Base-by-base conservation (phyloP, 2,329 filamentous ascomycete species). In the Thielaviopsis cerberus region DNA sequence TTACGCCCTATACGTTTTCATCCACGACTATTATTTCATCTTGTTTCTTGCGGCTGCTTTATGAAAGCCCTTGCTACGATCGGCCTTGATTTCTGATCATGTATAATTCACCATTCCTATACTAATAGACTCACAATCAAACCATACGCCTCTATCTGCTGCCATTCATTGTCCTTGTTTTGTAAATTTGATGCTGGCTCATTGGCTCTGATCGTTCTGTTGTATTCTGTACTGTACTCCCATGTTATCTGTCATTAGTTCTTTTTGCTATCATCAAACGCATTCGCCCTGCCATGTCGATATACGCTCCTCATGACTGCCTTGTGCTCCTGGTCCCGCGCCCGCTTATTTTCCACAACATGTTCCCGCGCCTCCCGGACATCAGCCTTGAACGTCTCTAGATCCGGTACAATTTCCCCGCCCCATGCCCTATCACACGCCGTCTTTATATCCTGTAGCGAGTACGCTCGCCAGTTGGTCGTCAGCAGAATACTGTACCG, bases 371-470 rank as follows among this genome's bases (percentile, higher is more conserved):
- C 55, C 51, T 60, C 51, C 34, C 34, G 26, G n/a, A 60, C 51
- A 17, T 27, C 26, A 5, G 22, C 24, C 20, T 45, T 13, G 13
- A 60, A 60, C 17, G 51, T 34, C 7, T 37, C 15, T 17, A 59
- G 27, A 34, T 53, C 23, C 22, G 60, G 57, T 8, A 55, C 52
- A 5, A 61, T 59, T 13, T 55, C 48, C 26, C 45, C 26, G n/a
- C 60, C 57, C 60, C 60, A 61, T 8, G 60, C 60, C 13, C 20
- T 26, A 57, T 61, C 55, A 54, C 60, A 61, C 13, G 55, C 45
- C 22, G 50, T 25, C 22, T 61, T 59, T 37, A 61, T 22, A 30
- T 61, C 57, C 26, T 57, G 53, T 22, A 59, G 13, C 2, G 53
- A 51, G 41, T 57, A 57, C 10, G 53, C 23, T 11, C 60, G 37